phyloP scores from a whole-genome alignment of 2,329 filamentous ascomycete genomes.

The Venturia asperata region DNA sequence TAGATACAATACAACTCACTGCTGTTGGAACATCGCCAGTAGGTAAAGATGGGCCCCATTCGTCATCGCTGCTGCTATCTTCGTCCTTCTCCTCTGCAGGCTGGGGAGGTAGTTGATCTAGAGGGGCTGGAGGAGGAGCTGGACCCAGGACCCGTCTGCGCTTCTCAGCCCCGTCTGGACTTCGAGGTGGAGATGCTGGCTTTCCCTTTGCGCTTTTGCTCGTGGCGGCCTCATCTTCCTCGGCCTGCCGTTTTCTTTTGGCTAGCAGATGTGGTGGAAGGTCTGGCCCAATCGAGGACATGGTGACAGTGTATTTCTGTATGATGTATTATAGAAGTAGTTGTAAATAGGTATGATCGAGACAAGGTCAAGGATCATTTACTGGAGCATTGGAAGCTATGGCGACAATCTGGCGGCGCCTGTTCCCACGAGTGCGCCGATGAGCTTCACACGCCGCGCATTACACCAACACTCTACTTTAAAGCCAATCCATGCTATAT shows the following conservation, averaged over 20 bases:
- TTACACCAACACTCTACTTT: not conserved
- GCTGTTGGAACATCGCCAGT: constrained; percentile 8
- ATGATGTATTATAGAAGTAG: not conserved
- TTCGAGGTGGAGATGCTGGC: constrained; percentile 18
- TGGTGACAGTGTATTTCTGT: constrained; percentile 29
- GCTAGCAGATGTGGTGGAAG: constrained; percentile 58
- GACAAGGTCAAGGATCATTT: not conserved
- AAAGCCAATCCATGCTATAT: not conserved
- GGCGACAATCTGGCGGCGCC: not conserved
- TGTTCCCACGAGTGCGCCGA: not conserved
- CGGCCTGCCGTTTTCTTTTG: constrained; percentile 44
- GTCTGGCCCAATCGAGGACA: constrained; percentile 64
- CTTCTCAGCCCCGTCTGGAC: constrained; percentile 41
- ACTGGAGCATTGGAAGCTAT: not conserved
- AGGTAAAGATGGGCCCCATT: constrained; percentile 21
- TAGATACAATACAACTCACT: not conserved
- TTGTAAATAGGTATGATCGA: not conserved
- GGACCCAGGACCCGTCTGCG: constrained; percentile 49
- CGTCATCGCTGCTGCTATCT: constrained; percentile 33
- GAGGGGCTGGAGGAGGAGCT: constrained; percentile 40
- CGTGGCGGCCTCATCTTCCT: constrained; percentile 33
- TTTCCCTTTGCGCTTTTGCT: constrained; percentile 25
- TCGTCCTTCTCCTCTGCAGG: constrained; percentile 26
- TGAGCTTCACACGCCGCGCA: not conserved
- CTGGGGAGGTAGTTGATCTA: constrained; percentile 31